A percentile compares a stretch with the other conserved stretches of the same genome.
phyloP scores from a whole-genome alignment of 176 grass and related monocot genomes.

The Areca catechu region DNA sequence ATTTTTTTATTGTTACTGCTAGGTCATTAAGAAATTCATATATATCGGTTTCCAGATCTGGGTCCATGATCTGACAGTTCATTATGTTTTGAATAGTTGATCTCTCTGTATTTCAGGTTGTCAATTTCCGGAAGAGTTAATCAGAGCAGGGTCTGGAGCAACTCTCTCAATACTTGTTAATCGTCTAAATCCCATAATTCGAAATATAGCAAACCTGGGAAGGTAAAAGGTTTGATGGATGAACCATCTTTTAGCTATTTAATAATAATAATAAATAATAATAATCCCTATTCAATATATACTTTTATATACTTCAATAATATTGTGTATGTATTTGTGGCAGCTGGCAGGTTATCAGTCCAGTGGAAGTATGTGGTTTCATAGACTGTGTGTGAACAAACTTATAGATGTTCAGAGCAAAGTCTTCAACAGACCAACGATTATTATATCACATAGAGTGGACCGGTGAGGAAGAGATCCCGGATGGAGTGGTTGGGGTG shows the following conservation, averaged over 20 bases:
- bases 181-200: conserved; percentile 1
- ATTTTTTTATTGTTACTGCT: no score
- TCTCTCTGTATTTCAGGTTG: not conserved
- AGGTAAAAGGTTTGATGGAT: not conserved
- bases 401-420: conserved; percentile 19
- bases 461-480: conserved; percentile 15
- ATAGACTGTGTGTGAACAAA: conserved; percentile 9
- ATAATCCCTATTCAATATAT: no score
- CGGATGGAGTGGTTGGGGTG: conserved; percentile 13
- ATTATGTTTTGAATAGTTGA: not conserved
- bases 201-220: conserved; percentile 14
- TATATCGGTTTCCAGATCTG: no score
- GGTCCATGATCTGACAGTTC: not conserved
- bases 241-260: not conserved
- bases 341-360: conserved; percentile 19
- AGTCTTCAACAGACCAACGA: conserved; percentile 4
- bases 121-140: conserved; percentile 10
- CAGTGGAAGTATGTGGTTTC: conserved; percentile 13
- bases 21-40: no score
- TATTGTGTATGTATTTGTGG: not conserved
- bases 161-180: conserved; percentile 9
- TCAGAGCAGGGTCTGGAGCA: conserved; percentile 6
- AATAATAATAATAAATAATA: not conserved
- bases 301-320: no score
- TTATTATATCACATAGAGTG: conserved; percentile 10